phyloP scores from a whole-genome alignment of 2,329 filamentous ascomycete genomes.

The Dryadomyces sulphureus region DNA sequence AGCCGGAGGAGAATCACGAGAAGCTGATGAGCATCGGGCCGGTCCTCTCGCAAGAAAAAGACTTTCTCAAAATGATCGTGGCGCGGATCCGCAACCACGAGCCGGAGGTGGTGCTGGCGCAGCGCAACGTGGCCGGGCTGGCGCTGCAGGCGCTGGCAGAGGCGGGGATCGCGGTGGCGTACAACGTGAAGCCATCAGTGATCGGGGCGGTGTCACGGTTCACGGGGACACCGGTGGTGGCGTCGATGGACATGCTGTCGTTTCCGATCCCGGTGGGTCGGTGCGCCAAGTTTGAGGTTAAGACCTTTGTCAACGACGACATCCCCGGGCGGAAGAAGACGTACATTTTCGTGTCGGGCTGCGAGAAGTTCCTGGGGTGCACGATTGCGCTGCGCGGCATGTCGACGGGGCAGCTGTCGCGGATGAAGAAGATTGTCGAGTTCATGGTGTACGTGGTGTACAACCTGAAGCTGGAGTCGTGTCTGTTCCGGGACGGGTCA shows the following conservation, averaged over 20 bases:
- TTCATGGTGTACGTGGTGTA: constrained; percentile 99
- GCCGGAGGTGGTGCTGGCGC: constrained; percentile 77
- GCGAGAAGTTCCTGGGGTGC: constrained; percentile 77
- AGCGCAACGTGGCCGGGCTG: constrained; percentile 82
- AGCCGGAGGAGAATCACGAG: constrained; percentile 69
- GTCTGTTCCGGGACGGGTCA: constrained; percentile 83
- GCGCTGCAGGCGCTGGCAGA: constrained; percentile 79
- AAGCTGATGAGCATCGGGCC: constrained; percentile 98
- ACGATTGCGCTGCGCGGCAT: constrained; percentile 85
- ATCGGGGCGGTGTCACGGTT: constrained; percentile 89
- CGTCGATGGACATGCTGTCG: constrained; percentile 86
- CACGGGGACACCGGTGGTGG: constrained; percentile 82
- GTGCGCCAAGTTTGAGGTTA: constrained; percentile 83
- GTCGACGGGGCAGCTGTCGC: constrained; percentile 52
- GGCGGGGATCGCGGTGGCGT: constrained; percentile 81
- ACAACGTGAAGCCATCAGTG: constrained; percentile 93
- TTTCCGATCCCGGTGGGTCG: constrained; percentile 61
- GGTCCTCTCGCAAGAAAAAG: constrained; percentile 90
- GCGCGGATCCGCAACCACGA: constrained; percentile 76
- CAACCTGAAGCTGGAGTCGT: constrained; percentile 91
- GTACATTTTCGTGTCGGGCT: constrained; percentile 89
- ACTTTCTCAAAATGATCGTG: constrained; percentile 83
- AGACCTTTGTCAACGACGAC: constrained; percentile 76
- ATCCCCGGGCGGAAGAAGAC: constrained; percentile 71
- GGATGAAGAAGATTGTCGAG: constrained; percentile 85